phyloP scores from a whole-genome alignment of 306 rosid species.

The Casuarina glauca region DNA sequence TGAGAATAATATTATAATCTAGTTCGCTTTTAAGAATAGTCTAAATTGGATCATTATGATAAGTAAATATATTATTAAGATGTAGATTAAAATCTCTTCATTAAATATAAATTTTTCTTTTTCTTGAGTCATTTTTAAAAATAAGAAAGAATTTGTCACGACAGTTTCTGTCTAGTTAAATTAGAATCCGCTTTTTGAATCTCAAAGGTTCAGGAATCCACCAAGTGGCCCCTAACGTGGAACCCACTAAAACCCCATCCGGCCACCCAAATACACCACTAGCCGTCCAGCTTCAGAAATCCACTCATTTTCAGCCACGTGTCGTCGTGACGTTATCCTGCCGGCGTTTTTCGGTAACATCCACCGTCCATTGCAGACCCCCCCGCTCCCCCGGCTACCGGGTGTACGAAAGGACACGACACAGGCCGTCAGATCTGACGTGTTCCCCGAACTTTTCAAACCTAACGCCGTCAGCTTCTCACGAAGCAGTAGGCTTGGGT shows the following conservation, averaged over 20 bases:
- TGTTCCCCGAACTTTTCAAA: background rate
- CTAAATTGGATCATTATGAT: too few species aligned
- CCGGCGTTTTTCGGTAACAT: constrained; percentile 21
- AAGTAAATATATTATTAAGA: too few species aligned
- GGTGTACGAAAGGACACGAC: background rate
- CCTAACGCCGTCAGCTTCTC: constrained; percentile 22
- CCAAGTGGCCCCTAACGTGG: constrained; percentile 14
- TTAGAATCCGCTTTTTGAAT: too few species aligned
- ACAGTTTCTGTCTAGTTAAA: too few species aligned
- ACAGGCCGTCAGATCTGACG: constrained; percentile 13
- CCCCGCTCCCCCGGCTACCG: background rate
- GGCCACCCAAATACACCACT: background rate
- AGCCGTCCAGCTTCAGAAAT: constrained; percentile 9
- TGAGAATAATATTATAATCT: too few species aligned
- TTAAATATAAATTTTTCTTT: too few species aligned
- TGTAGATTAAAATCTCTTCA: too few species aligned
- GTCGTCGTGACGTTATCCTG: constrained; percentile 11
- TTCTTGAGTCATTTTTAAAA: too few species aligned
- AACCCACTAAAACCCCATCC: constrained; percentile 21
- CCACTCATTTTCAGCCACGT: constrained; percentile 30
- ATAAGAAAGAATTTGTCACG: too few species aligned
- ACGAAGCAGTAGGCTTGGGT: constrained; percentile 32
- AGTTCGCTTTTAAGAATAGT: too few species aligned
- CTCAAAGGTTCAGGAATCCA: background rate
- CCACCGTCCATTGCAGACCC: constrained; percentile 19